These are phyloP conservation scores for Verticillium klebahnii DNA, from an alignment of 2,329 filamentous ascomycete species.

Conservation along the genomic window DNA sequence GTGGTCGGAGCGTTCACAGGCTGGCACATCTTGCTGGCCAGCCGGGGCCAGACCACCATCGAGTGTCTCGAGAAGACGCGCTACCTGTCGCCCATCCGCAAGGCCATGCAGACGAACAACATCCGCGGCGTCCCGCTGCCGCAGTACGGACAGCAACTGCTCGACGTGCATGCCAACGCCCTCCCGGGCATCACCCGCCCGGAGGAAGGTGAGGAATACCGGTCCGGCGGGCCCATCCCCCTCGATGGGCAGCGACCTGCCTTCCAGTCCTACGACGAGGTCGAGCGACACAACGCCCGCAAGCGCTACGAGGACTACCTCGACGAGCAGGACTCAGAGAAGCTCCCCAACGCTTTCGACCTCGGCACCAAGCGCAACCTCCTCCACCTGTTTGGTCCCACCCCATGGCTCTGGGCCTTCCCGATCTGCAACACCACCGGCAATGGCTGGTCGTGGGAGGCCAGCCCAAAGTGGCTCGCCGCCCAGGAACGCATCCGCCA, in stretches of 20 bases:
- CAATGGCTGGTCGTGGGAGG: conserved; percentile 93
- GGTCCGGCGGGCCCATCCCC: conserved; percentile 20
- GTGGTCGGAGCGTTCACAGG: conserved; percentile 84
- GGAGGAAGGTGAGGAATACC: conserved; percentile 70
- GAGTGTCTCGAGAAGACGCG: conserved; percentile 94
- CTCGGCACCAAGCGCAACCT: conserved; percentile 80
- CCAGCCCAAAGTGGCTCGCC: conserved; percentile 72
- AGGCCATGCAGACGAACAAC: conserved; percentile 60
- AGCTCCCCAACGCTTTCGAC: conserved; percentile 90
- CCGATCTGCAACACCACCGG: conserved; percentile 83
- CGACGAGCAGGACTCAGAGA: conserved; percentile 82
- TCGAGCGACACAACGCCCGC: conserved; percentile 50
- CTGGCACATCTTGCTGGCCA: conserved; percentile 85
- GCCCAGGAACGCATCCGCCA: conserved; percentile 59
- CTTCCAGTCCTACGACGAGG: conserved; percentile 48
- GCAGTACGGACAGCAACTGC: conserved; percentile 65
- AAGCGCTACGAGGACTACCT: conserved; percentile 68
- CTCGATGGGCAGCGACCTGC: conserved; percentile 30
- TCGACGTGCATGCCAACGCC: conserved; percentile 77
- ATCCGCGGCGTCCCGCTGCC: conserved; percentile 47
- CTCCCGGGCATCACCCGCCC: conserved; percentile 74
- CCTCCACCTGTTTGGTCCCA: conserved; percentile 73
- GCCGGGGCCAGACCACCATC: conserved; percentile 83
- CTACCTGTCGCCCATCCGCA: conserved; percentile 77
- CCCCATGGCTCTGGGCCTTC: conserved; percentile 68